These are phyloP conservation scores for Agroathelia rolfsii DNA, from an alignment of 1,284 basidiomycete genomes.

Conservation along the genomic window DNA sequence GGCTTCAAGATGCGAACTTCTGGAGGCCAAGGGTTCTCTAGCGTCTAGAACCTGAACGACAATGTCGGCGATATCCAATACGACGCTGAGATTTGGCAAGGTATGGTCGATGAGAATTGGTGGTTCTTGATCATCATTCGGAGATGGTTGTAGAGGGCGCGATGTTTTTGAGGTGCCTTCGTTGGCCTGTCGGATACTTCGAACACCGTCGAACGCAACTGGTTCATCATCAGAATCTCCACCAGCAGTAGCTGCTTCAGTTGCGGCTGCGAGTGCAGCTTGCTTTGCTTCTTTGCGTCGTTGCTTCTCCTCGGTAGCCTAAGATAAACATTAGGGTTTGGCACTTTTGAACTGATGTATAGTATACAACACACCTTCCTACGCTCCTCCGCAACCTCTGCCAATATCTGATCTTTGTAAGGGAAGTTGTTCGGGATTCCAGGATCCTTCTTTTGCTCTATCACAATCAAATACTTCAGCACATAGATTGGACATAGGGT, in stretches of 20 bases:
- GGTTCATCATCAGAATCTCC: slow-evolving; percentile 26
- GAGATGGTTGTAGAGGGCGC: slow-evolving; percentile 15
- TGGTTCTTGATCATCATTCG: slow-evolving; percentile 40
- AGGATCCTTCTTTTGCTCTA: slow-evolving; percentile 74
- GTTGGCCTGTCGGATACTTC: slow-evolving; percentile 27
- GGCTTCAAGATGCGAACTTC: slow-evolving; percentile 59
- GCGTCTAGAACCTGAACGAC: slow-evolving; percentile 81
- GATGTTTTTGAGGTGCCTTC: slow-evolving; percentile 13
- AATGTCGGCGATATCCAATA: slow-evolving; percentile 77
- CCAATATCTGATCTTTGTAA: slow-evolving; percentile 93
- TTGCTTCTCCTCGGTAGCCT: slow-evolving; percentile 66
- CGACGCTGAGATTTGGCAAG: slow-evolving; percentile 58
- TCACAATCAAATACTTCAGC: slow-evolving; percentile 7
- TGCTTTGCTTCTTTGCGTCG: slow-evolving; percentile 54
- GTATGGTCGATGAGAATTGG: slow-evolving; percentile 60
- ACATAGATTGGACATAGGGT: slow-evolving; percentile 4
- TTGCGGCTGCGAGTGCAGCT: slow-evolving; percentile 20
- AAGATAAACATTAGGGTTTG: slow-evolving; percentile 11
- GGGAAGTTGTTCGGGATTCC: slow-evolving; percentile 98
- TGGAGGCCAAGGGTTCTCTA: slow-evolving; percentile 67
- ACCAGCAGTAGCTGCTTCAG: slow-evolving; percentile 18
- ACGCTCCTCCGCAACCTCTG: slow-evolving; percentile 79
- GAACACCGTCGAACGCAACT: slow-evolving; percentile 31
- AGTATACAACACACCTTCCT: slow-evolving; percentile 42
- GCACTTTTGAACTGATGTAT: slow-evolving; percentile 2